Base-by-base conservation (phyloP, 345 rosid genomes). In the Luvunga scandens region DNA sequence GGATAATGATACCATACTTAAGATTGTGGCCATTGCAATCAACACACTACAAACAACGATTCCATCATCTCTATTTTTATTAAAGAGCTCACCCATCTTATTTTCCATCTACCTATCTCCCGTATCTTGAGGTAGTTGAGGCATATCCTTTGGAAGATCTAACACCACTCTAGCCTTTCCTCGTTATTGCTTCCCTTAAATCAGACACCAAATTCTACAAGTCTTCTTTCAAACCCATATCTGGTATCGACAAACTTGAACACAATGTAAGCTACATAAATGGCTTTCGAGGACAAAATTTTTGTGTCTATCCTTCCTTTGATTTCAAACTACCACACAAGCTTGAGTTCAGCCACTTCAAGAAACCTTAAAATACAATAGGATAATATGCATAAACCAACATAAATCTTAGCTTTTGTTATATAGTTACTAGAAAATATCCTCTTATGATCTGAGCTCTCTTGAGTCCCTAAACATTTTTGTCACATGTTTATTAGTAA, bases 91-190 rank as follows among this genome's bases (percentile, higher is more conserved):
- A 57, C 90, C 92, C 80, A 87, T 72, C 73, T 83, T 78, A 12
- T 84, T 64, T 79, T 89, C 88, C 76, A 77, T 80, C 89, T 88
- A 89, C 8, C 83, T 84, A 53, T 87, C 85, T 24, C 31, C 69
- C 39, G 8, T 36, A 9, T 36, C 39, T 6, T 36, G 2, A 36
- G 39, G 7, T 36, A 7, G 39, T 2, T 7, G 39, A 36, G 39
- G 39, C 39, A 36, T 6, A 36, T 36, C 78, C 0, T 2, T 24
- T 0, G 16, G 6, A 38, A 39, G 53, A 36, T 77, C 73, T 9
- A 77, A 45, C 34, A n/a, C 33, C 5, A 48, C 76, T 34, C 4
- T 18, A 12, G 19, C 63, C n/a, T 68, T 69, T 33, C 9, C 65
- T 27, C 50, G 0, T 2, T 34, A 21, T 12, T 61, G 55, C 19